Evolutionary conservation across 2,329 filamentous ascomycete genomes (phyloP).

Genomic region (Ilyonectria sp.): DNA sequence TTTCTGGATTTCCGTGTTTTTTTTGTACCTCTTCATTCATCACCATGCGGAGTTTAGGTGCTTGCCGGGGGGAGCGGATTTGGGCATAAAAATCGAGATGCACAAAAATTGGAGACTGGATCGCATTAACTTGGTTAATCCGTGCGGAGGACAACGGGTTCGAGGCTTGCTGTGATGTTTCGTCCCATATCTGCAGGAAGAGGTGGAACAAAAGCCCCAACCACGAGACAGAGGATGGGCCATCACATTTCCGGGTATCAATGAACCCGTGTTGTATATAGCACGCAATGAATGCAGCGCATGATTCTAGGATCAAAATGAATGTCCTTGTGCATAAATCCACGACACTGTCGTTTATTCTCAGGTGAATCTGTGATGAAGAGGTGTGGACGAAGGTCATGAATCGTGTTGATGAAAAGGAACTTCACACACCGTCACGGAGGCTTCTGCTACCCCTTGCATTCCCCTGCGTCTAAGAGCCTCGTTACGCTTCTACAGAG

Average conservation of each 20-base stretch:
- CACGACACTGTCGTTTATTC: not conserved
- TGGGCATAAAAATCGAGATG: constrained; percentile 26
- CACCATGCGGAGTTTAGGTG: constrained; percentile 26
- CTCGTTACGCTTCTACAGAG: not conserved
- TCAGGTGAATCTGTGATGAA: not conserved
- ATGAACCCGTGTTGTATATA: constrained; percentile 34
- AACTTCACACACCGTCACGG: not conserved
- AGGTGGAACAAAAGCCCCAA: constrained; percentile 8
- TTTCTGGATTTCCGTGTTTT: constrained; percentile 22
- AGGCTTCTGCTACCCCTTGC: not conserved
- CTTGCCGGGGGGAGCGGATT: constrained; percentile 22
- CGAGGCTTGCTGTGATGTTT: constrained; percentile 5
- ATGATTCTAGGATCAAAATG: constrained; percentile 18
- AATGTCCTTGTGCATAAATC: not conserved
- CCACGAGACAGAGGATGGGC: constrained; percentile 13
- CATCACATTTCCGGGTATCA: constrained; percentile 28
- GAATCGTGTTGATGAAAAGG: not conserved
- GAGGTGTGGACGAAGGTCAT: not conserved
- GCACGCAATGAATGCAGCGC: constrained; percentile 40
- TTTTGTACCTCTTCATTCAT: constrained; percentile 26
- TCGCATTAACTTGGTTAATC: constrained; percentile 17
- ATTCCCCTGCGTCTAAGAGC: not conserved
- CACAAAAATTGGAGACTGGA: constrained; percentile 25
- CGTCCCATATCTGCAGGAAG: constrained; percentile 14
- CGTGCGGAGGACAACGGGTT: constrained; percentile 16